Evolutionary conservation across 306 rosid genomes (phyloP).

Genomic region (Prunus mume): DNA sequence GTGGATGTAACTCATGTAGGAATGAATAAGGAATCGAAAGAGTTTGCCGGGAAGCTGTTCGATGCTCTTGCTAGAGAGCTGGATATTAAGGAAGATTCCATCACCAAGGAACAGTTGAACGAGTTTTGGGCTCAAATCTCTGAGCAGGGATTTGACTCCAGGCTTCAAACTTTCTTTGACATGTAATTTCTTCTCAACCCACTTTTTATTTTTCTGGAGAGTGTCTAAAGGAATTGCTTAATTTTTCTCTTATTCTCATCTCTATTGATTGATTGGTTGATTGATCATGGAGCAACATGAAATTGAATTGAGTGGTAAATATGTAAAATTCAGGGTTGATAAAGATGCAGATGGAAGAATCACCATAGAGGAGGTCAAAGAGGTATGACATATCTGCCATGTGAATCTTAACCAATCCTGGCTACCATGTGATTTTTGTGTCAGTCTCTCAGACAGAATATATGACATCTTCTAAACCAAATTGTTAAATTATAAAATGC

Average conservation of each 20-base stretch:
- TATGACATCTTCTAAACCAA: neutral
- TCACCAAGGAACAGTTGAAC: conserved; percentile 51
- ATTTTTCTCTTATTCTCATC: neutral
- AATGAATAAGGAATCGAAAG: conserved; percentile 59
- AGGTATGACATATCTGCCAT: conserved; percentile 32
- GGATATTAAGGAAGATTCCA: conserved; percentile 38
- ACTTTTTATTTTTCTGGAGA: neutral
- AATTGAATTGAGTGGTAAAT: neutral
- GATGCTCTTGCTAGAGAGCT: conserved; percentile 57
- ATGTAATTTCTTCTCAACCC: conserved; percentile 36
- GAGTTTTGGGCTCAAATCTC: conserved; percentile 73
- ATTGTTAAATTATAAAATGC: neutral
- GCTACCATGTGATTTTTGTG: neutral
- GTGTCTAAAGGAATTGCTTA: neutral
- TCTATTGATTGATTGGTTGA: neutral
- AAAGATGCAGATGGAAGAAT: conserved; percentile 74
- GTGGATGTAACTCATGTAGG: conserved; percentile 36
- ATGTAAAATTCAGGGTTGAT: conserved; percentile 51
- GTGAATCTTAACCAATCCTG: no score
- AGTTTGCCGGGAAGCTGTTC: conserved; percentile 56
- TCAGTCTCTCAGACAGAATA: neutral
- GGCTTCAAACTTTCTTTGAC: conserved; percentile 71
- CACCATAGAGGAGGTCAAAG: conserved; percentile 53
- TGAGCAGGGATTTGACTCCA: conserved; percentile 61
- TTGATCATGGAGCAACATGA: neutral